phyloP scores from a whole-genome alignment of 2,329 filamentous ascomycete genomes.

The Taxawa tesnikishii region DNA sequence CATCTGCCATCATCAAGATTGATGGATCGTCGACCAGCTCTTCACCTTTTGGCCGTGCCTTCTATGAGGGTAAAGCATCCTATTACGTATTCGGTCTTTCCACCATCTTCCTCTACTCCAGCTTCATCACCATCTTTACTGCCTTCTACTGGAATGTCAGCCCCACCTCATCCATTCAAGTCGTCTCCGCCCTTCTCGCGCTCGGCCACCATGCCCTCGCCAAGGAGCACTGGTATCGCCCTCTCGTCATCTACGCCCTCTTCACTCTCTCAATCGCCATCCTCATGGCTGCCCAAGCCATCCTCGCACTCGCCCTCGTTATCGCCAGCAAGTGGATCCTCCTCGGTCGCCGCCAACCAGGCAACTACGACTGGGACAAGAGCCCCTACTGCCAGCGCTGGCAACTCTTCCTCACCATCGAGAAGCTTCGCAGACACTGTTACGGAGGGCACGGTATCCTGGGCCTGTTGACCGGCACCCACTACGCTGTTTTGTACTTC shows the following conservation, averaged over 20 bases:
- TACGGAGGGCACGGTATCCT: slow-evolving; percentile 40
- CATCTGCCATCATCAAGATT: slow-evolving; percentile 4
- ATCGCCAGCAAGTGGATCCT: slow-evolving; percentile 40
- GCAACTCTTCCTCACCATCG: slow-evolving; percentile 42
- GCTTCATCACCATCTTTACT: slow-evolving; percentile 32
- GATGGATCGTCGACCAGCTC: slow-evolving; percentile 1
- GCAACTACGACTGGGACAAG: slow-evolving; percentile 47
- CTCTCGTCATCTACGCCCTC: slow-evolving; percentile 28
- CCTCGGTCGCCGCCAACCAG: slow-evolving; percentile 37
- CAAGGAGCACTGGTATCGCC: slow-evolving; percentile 12
- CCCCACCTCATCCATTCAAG: slow-evolving; percentile 35
- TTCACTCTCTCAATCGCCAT: slow-evolving; percentile 28
- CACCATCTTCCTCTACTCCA: slow-evolving; percentile 39
- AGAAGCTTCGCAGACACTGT: slow-evolving; percentile 38
- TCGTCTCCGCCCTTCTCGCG: slow-evolving; percentile 23
- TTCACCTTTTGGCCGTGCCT: slow-evolving; percentile 43
- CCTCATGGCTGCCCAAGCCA: slow-evolving; percentile 30
- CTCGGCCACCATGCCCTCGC: slow-evolving; percentile 15
- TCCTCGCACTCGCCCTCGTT: slow-evolving; percentile 31
- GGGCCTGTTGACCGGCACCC: slow-evolving; percentile 40
- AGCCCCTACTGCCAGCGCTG: slow-evolving; percentile 45
- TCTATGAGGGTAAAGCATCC: slow-evolving; percentile 38
- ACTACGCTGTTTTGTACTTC: slow-evolving; percentile 42
- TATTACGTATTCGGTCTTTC: slow-evolving; percentile 38
- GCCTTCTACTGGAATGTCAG: slow-evolving; percentile 40